Conservation (phyloP, 2,329 filamentous ascomycete genomes). For the Phialophora expanda region DNA sequence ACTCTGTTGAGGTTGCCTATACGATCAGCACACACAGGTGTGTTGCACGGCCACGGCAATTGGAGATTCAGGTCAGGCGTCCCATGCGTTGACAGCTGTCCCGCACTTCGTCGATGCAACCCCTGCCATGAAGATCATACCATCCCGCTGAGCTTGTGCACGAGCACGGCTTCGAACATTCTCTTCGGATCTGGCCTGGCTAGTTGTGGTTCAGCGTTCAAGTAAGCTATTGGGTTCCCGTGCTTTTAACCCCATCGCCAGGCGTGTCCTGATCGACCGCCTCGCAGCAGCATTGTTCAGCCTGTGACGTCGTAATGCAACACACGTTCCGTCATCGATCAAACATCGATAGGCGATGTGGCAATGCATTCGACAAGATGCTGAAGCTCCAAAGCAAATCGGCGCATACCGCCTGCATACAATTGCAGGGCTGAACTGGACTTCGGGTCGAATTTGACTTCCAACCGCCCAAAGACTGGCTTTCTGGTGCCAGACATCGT, state of each 20-base stretch:
- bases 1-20: not conserved
- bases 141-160: not conserved
- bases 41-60: not conserved
- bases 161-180: not conserved
- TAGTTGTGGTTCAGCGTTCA: not conserved
- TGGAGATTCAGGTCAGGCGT: not conserved
- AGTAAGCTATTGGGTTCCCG: not conserved
- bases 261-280: not conserved
- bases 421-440: not conserved
- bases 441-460: not conserved
- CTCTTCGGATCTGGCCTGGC: not conserved
- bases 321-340: not conserved
- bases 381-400: not conserved
- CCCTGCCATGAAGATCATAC: not conserved
- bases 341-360: not conserved
- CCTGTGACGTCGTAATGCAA: not conserved
- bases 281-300: not conserved
- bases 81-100: not conserved
- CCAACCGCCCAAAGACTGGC: not conserved
- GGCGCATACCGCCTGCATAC: not conserved
- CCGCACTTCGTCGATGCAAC: not conserved
- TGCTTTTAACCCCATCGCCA: not conserved
- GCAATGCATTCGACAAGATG: conserved; percentile 1
- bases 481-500: conserved; percentile 14
- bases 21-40: not conserved